phyloP scores from a whole-genome alignment of 345 rosid genomes.

The Arabis alpina region DNA sequence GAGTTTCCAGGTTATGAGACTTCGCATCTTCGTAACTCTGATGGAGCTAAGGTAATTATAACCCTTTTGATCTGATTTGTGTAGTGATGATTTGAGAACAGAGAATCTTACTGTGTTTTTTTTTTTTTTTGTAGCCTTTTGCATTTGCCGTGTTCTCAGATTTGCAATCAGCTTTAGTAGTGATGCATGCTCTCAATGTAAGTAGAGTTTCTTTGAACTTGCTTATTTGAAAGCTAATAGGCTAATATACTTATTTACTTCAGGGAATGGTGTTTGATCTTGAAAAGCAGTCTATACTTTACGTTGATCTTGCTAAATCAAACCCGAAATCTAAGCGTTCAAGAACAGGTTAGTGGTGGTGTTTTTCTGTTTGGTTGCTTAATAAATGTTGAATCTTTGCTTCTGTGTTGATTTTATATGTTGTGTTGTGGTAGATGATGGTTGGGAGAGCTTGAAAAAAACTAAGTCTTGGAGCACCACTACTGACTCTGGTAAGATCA shows the following conservation, averaged over 20 bases:
- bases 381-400: not conserved
- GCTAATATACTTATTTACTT: constrained; percentile 17
- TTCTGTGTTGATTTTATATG: constrained; percentile 1
- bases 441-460: constrained; percentile 32
- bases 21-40: constrained; percentile 71
- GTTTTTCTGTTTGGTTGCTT: constrained; percentile 14
- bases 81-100: not conserved
- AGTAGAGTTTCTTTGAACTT: constrained; percentile 32
- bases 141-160: constrained; percentile 84
- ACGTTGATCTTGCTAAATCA: constrained; percentile 86
- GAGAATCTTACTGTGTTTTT: constrained; percentile 12
- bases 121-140: constrained; percentile 58
- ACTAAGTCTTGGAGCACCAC: constrained; percentile 42
- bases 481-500: constrained; percentile 62
- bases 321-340: constrained; percentile 88
- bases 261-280: constrained; percentile 94
- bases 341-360: constrained; percentile 56
- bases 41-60: constrained; percentile 41
- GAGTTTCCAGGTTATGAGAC: constrained; percentile 91
- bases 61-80: not conserved
- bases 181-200: constrained; percentile 82
- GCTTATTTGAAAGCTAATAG: not conserved
- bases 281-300: constrained; percentile 79
- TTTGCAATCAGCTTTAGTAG: constrained; percentile 75
- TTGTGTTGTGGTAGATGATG: constrained; percentile 30